Base-by-base conservation (phyloP, 2,329 filamentous ascomycete species). In the Epichloe sylvatica region DNA sequence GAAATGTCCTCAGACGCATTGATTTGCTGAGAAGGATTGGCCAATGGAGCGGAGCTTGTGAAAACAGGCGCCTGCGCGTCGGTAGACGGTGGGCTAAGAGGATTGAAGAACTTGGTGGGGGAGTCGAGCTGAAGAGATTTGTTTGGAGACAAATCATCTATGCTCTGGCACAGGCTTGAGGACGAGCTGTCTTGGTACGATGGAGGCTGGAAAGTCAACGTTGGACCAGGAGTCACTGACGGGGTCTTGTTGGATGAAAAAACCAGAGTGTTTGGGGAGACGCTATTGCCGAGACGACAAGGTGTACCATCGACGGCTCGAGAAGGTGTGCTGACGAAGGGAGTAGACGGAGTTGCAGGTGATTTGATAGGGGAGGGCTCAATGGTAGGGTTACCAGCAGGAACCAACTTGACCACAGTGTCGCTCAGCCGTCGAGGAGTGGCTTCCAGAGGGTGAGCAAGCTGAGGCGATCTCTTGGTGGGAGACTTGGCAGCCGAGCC, bases 321-420 rank as follows among this genome's bases (percentile, higher is more conserved):
- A 19, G 21, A 41, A 41, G 51, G 49, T 3, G 53, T 51, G 15
- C 48, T 54, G 25, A 50, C 54, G 5, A 60, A 49, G 4, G 60
- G 59, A 2, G 64, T 58, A 8, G 62, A 60, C 3, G 61, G 61
- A 1, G 54, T 49, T 17, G 56, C 56, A 4, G 53, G 49, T 3
- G 61, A 59, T 54, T 66, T 66, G 41, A 49, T 58, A 9, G 64
- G 64, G 34, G 64, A 66, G 5, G 60, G 56, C 46, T 56, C 51
- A 6, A 49, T 52, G 49, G 52, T 57, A 46, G 58, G 57, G 38
- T 52, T 56, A 4, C 55, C 36, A 7, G 51, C 53, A 13, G 64
- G 64, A n/a, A 56, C 23, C 40, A 67, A 55, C 49, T 57, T 59
- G 50, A 65, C 53, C 23, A 64, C 56, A 3, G 55, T 58, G 35